Percentiles rank a stretch among this genome's conserved stretches.
These are phyloP conservation scores for Goffeauzyma gilvescens DNA, from an alignment of 768 basidiomycete genomes.

Conservation along the genomic window DNA sequence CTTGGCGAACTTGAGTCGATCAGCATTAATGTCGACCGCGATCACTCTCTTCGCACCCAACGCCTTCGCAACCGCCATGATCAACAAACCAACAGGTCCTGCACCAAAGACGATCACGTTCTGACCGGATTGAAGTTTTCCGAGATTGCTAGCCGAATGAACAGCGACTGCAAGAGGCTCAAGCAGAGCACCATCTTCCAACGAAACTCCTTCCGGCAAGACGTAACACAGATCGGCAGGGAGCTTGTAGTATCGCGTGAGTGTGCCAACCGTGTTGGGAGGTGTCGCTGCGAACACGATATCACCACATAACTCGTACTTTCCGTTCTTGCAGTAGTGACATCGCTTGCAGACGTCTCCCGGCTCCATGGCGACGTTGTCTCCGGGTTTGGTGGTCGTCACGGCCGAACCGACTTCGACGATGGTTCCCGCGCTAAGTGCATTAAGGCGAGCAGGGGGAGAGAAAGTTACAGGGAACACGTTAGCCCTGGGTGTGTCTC, in stretches of 20 bases:
- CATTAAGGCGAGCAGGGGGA: neutral
- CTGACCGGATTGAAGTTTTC: conserved; percentile 50
- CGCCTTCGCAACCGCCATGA: conserved; percentile 90
- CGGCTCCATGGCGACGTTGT: conserved; percentile 80
- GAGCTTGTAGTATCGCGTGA: conserved; percentile 65
- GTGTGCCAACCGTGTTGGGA: conserved; percentile 67
- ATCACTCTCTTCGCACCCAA: conserved; percentile 68
- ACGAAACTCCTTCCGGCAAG: conserved; percentile 61
- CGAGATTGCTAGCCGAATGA: conserved; percentile 66
- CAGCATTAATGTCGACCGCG: conserved; percentile 38
- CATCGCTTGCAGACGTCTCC: conserved; percentile 70
- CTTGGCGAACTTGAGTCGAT: conserved; percentile 71
- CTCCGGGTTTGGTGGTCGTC: conserved; percentile 57
- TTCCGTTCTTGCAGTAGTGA: conserved; percentile 62
- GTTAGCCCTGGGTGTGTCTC: neutral
- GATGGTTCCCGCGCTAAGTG: neutral
- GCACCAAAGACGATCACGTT: conserved; percentile 69
- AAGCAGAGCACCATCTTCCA: conserved; percentile 95
- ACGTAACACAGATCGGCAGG: conserved; percentile 52
- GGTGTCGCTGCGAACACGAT: conserved; percentile 85
- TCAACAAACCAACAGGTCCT: conserved; percentile 61
- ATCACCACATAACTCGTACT: conserved; percentile 72
- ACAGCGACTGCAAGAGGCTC: conserved; percentile 86
- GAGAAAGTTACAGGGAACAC: neutral
- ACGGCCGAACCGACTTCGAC: conserved; percentile 53